Evolutionary conservation across 768 basidiomycete genomes (phyloP), one percentile per base, ranked within the genome.

Genomic region (Serendipita indica): DNA sequence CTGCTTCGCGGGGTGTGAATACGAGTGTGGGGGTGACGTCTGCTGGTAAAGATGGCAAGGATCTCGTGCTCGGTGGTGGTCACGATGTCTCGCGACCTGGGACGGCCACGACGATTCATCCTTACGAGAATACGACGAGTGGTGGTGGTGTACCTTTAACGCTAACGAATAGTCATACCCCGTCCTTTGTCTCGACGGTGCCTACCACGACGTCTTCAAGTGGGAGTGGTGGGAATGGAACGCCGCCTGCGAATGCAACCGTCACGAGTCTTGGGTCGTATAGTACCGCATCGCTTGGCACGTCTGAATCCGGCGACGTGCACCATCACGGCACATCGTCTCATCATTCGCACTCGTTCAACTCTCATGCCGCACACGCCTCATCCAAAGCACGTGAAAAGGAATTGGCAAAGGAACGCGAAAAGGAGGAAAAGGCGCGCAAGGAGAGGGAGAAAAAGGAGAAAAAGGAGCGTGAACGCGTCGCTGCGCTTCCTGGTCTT

Each of bases 401-500:
- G 30, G 39, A 39, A 35, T 20, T 16, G 1, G 39, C 52, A n/a
- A 7, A 46, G 6, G 35, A 58, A 14, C 6, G n/a, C 27, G 60
- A 60, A 7, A 12, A 20, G 7, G 33, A 33, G 0, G 12, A 43
- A 18, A 59, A 30, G 52, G 39, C 13, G 28, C 4, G 32, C 22
- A 57, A 63, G 33, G 57, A 59, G 25, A 22, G 25, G 3, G 56
- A 45, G 27, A 33, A 54, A 28, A 4, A 18, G 32, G 49, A 54
- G 49, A 0, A 30, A 16, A 54, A 54, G 0, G 49, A 54, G 0
- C 22, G 22, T 34, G 20, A 43, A 35, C n/a, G 57, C 33, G 10
- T 52, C 30, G 45, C 20, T 58, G 34, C 25, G 81, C 62, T 75
- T 74, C 46, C 69, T 77, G 63, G 84, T 86, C 74, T 86, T 3